Evolutionary conservation across 2,329 filamentous ascomycete genomes (phyloP).

Genomic region (Fusarium sp.): DNA sequence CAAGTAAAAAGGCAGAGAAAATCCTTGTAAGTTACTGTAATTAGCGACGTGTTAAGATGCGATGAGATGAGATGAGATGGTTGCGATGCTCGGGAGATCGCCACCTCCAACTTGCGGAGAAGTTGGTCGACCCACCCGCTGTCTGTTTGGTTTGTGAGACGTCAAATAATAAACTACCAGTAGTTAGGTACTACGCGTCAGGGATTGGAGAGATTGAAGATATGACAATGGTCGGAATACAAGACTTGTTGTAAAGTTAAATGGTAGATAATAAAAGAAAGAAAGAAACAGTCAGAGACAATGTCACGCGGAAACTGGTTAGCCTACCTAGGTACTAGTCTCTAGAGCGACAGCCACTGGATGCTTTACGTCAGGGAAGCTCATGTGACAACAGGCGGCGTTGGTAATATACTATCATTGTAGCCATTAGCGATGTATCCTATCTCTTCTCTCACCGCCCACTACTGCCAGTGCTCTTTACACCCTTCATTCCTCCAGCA

Average conservation of each 20-base stretch:
- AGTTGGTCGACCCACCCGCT: conserved; percentile 32
- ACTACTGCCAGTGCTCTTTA: not conserved
- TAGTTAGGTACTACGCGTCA: not conserved
- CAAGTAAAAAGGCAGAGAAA: not conserved
- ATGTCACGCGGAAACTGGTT: not conserved
- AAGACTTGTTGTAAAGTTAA: not conserved
- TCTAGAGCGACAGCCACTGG: conserved; percentile 19
- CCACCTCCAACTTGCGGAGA: conserved; percentile 35
- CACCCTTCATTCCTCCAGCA: not conserved
- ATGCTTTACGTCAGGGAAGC: not conserved
- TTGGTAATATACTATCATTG: too few relatives aligned
- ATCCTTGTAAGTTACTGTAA: not conserved
- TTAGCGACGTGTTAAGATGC: not conserved
- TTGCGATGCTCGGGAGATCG: conserved; percentile 27
- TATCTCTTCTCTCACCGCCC: too few relatives aligned
- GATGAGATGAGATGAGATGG: not conserved
- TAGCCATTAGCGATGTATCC: too few relatives aligned
- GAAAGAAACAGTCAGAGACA: not conserved
- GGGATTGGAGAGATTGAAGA: conserved; percentile 14
- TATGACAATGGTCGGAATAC: not conserved
- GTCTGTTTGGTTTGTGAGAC: conserved; percentile 17
- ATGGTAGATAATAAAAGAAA: not conserved
- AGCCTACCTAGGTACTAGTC: too few relatives aligned
- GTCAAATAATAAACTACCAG: conserved; percentile 33
- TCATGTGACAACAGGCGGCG: too few relatives aligned